These are phyloP conservation scores for Nectriaceae sp. DNA, from an alignment of 2,329 filamentous ascomycete genomes.

Conservation along the genomic window DNA sequence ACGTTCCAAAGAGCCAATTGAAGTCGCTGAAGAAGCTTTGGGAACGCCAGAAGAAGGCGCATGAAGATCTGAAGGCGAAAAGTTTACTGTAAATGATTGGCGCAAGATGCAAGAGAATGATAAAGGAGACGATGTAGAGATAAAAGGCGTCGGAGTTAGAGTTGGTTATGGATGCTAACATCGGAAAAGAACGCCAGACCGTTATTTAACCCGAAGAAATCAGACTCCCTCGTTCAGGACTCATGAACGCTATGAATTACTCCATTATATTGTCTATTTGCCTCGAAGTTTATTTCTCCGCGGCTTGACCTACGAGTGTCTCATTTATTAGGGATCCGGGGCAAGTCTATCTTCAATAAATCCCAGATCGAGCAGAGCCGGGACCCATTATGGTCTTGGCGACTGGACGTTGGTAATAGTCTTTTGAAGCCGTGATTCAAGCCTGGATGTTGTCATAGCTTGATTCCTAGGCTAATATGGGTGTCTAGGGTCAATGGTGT, in stretches of 20 bases:
- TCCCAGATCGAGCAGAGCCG: no score
- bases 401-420: no score
- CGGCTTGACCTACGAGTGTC: no score
- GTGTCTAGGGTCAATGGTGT: no score
- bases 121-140: constrained; percentile 11
- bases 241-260: not conserved
- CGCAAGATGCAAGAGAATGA: constrained; percentile 3
- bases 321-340: no score
- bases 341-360: no score
- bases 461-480: no score
- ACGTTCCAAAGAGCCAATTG: constrained; percentile 74
- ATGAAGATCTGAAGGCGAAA: constrained; percentile 58
- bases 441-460: no score
- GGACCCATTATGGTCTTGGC: no score
- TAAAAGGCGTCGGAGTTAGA: constrained; percentile 14
- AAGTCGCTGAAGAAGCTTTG: constrained; percentile 90
- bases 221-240: not conserved
- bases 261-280: no score
- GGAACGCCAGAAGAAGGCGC: constrained; percentile 85
- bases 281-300: no score
- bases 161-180: not conserved
- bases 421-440: no score
- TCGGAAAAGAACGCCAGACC: not conserved
- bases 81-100: constrained; percentile 26
- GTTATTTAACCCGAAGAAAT: not conserved